phyloP scores from a whole-genome alignment of 352 stramenopile species.

The Phytophthora pluvialis region DNA sequence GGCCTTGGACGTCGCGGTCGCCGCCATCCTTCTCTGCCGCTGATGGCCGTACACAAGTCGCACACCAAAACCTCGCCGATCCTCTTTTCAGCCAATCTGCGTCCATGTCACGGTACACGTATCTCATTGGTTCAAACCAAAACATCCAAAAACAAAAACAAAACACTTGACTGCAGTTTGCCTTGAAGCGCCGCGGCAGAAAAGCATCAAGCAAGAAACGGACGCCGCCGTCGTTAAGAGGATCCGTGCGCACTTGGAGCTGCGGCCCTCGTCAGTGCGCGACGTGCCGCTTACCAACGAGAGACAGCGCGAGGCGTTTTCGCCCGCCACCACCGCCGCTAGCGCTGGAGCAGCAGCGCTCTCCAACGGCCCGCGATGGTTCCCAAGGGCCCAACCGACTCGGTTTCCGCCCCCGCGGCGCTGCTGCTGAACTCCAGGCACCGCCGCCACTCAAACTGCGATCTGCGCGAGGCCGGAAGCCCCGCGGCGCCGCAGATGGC shows the following conservation, averaged over 20 bases:
- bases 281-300: constrained; percentile 7
- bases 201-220: constrained; percentile 9
- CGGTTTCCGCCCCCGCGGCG: constrained; percentile 6
- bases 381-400: constrained; percentile 20
- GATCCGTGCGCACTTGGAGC: neutral
- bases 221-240: neutral
- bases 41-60: constrained; percentile 2
- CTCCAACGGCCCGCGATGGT: constrained; percentile 24
- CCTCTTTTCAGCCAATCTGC: constrained; percentile 19
- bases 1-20: constrained; percentile 35
- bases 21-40: constrained; percentile 36
- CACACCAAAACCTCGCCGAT: constrained; percentile 1
- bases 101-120: neutral
- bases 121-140: constrained; percentile 32
- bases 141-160: too few species aligned
- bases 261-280: constrained; percentile 8
- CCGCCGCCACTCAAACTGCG: constrained; percentile 32
- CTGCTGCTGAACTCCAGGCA: constrained; percentile 4
- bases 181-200: constrained; percentile 19
- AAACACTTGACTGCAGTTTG: neutral
- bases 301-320: constrained; percentile 13
- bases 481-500: constrained; percentile 20
- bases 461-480: constrained; percentile 24
- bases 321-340: neutral
- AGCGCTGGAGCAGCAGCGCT: neutral